Percentiles rank a stretch among this genome's conserved stretches.
phyloP scores from a whole-genome alignment of 805 yeast species.

The Spathaspora gorwiae region DNA sequence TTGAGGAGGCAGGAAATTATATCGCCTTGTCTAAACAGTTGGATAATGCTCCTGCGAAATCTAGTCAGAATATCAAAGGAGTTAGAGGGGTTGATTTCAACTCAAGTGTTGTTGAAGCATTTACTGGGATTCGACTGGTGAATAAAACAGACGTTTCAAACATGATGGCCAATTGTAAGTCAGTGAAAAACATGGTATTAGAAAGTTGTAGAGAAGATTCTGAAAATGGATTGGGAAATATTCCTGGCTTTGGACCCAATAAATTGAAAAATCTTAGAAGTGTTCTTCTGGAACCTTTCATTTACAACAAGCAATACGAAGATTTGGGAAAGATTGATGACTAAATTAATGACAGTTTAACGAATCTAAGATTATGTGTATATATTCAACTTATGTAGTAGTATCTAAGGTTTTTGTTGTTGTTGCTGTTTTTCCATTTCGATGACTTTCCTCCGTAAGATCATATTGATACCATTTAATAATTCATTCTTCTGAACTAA shows the following conservation, averaged over 20 bases:
- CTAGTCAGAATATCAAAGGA: slow-evolving; percentile 37
- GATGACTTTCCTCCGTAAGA: slow-evolving; percentile 49
- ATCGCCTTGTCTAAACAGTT: slow-evolving; percentile 34
- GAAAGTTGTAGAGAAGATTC: slow-evolving; percentile 23
- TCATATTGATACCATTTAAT: slow-evolving; percentile 56
- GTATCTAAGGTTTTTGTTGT: neutral
- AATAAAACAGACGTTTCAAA: slow-evolving; percentile 54
- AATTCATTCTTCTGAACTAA: slow-evolving; percentile 69
- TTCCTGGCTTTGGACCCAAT: slow-evolving; percentile 48
- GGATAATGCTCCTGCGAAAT: slow-evolving; percentile 28
- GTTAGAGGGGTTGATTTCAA: slow-evolving; percentile 39
- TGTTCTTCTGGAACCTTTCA: slow-evolving; percentile 47
- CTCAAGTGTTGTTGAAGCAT: slow-evolving; percentile 39
- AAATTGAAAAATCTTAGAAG: slow-evolving; percentile 37
- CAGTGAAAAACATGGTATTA: slow-evolving; percentile 37
- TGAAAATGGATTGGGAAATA: slow-evolving; percentile 12
- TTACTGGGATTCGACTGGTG: slow-evolving; percentile 44
- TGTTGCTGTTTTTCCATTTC: slow-evolving; percentile 38
- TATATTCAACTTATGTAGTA: neutral
- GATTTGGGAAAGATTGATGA: neutral
- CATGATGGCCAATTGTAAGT: slow-evolving; percentile 45
- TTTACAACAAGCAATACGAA: slow-evolving; percentile 38
- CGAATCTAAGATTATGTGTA: neutral
- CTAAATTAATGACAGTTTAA: too few relatives aligned
- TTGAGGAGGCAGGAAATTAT: slow-evolving; percentile 46